Evolutionary conservation across 2,329 filamentous ascomycete species (phyloP), one percentile per base, ranked within the genome.

Genomic region (Epichloe brachyelytri): DNA sequence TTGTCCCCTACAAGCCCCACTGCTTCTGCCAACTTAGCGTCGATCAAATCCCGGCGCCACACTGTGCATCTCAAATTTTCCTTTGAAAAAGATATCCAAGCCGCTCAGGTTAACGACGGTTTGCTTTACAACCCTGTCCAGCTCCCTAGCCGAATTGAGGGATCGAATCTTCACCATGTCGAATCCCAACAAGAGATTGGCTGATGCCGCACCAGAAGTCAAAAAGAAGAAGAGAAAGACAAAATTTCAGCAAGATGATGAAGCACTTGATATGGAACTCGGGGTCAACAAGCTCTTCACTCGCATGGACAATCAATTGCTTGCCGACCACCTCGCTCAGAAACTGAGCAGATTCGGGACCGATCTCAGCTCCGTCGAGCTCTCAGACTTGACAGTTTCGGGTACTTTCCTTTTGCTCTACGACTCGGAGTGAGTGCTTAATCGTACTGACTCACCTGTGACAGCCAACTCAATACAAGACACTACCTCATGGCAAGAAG

Each of bases 311-410:
- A 83, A 80, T 54, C 80, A 83, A 57, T 74, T 96, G 41, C 71
- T 96, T 45, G 87, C 90, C 2, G 91, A 96, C 65, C 83, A 95
- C 65, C 74, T 96, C 55, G 86, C 86, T 6, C 84, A 93, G 62
- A 80, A 86, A 62, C 84, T 87, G 49, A 80, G 78, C 56, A 78
- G 85, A 22, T 94, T 91, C 62, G 86, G 88, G 50, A 80, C 79
- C 30, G 85, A 95, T 49, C 67, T 96, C 60, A 95, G 86, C 59
- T 73, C 82, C 0, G 78, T 97, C 40, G 93, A 98, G 68, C 71
- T 95, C 34, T 83, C 87, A 51, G 90, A 96, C 63, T 73, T 88
- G 61, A 83, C 86, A 51, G 75, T 97, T 49, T 82, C 88, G 58
- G 83, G 88, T 89, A 74, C 59, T 72, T 51, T 33, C 20, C 43